Evolutionary conservation across 129 eudicot genomes (phyloP).

Genomic region (Chrysanthemum lavandulifolium): DNA sequence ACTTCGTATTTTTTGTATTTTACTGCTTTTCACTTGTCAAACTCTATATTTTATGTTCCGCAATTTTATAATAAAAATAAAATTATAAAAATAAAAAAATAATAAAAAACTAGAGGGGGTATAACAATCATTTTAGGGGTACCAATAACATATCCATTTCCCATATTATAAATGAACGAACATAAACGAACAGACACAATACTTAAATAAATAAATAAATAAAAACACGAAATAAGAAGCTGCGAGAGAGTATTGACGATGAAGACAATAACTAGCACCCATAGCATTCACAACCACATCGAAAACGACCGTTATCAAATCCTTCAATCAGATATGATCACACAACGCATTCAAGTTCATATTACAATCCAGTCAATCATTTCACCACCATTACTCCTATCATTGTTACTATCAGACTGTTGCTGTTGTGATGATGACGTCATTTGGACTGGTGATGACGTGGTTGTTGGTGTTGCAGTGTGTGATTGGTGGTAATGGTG

Average conservation of each 20-base stretch:
- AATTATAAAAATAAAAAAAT: too few species aligned
- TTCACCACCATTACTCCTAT: not conserved
- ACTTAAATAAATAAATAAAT: too few species aligned
- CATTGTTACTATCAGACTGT: constrained; percentile 21
- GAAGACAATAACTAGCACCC: constrained; percentile 84
- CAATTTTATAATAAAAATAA: too few species aligned
- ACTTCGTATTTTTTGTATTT: too few species aligned
- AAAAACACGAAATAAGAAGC: constrained; percentile 96
- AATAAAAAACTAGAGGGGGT: too few species aligned
- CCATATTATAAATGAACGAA: too few species aligned
- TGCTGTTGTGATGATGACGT: constrained; percentile 5
- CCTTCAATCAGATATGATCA: constrained; percentile 90
- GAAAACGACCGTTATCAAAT: constrained; percentile 73
- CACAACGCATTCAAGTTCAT: constrained; percentile 76
- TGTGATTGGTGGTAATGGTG: constrained; percentile 28
- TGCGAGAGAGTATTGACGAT: constrained; percentile 90
- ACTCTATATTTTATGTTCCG: too few species aligned
- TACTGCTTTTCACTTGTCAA: too few species aligned
- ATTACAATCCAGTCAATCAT: constrained; percentile 49
- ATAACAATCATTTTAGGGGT: too few species aligned
- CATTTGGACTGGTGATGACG: constrained; percentile 45
- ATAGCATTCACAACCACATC: constrained; percentile 80
- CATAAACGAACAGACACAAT: not conserved
- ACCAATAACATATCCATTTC: too few species aligned
- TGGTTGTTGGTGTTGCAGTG: constrained; percentile 33